Evolutionary conservation across 106 monocot species (phyloP).

Genomic region (Gastrodia elata): DNA sequence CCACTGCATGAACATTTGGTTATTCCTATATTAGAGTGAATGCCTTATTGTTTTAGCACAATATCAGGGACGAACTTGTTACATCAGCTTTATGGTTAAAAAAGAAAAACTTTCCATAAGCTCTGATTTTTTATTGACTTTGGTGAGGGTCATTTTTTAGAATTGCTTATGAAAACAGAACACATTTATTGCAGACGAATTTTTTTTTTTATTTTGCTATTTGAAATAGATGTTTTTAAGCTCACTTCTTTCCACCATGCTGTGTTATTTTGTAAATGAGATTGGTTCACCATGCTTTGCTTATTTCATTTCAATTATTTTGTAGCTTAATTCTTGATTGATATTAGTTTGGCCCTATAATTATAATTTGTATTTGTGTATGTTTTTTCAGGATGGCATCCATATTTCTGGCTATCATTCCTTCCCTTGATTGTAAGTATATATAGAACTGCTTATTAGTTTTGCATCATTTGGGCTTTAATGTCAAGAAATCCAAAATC

Average conservation of each 20-base stretch:
- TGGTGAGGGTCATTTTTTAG: background rate
- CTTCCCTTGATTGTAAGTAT: slow-evolving; percentile 56
- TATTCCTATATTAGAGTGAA: background rate
- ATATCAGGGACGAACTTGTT: background rate
- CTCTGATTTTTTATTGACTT: background rate
- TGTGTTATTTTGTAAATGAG: background rate
- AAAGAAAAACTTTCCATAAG: background rate
- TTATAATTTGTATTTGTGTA: background rate
- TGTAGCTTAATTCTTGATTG: background rate
- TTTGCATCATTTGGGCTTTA: background rate
- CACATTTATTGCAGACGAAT: background rate
- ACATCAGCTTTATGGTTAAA: background rate
- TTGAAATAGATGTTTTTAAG: background rate
- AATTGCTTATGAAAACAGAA: background rate
- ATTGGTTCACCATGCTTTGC: background rate
- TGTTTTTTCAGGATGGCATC: slow-evolving; percentile 51
- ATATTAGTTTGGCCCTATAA: background rate
- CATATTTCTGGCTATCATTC: slow-evolving; percentile 64
- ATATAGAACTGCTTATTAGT: background rate
- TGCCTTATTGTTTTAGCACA: background rate
- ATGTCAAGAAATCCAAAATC: background rate
- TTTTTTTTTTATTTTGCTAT: background rate
- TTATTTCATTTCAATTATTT: background rate
- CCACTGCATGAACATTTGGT: no score
- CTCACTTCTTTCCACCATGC: background rate